Base-by-base conservation (phyloP, 1,284 basidiomycete species). In the Ganoderma sinense region DNA sequence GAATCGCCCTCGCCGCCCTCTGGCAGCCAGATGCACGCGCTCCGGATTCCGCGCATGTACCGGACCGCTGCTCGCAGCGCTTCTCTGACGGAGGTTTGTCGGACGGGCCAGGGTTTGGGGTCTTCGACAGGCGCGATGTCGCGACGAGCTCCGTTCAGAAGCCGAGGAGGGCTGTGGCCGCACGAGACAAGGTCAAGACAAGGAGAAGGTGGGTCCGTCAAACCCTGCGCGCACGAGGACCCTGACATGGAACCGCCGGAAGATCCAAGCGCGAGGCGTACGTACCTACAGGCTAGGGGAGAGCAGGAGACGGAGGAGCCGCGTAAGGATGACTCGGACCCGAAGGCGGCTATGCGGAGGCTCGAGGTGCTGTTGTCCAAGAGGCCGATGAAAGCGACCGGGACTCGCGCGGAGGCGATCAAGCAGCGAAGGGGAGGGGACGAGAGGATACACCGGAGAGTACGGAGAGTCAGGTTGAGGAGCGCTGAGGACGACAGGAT, bases 361-460 rank as follows among this genome's bases (percentile, higher is more conserved):
- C 73, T 78, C 16, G 78, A 79, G 69, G 74, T 75, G 62, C 69
- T 78, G 11, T 72, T 79, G 7, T 79, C 79, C 16, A 75, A 74
- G 33, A 73, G 76, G n/a, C 69, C 69, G 8, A 61, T 76, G 71
- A 53, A 36, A 48, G 63, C 66, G 41, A 60, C 29, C 62, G 31
- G 65, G 69, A 26, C 40, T 66, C 18, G 58, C 65, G 26, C 45
- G 64, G 59, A 65, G 63, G 53, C n/a, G n/a, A n/a, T 62, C 31
- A 23, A 55, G 62, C 66, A 18, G 48, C 67, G 48, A 71, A 62
- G 58, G 66, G 59, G 7, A 71, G 69, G 66, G 67, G 29, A 63
- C 62, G 71, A 33, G 66, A 64, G 62, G 69, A 64, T 23, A 53
- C 51, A 18, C 65, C 40, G 11, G 64, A 58, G 66, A 69, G 45